Conservation (phyloP, 108 stramenopile species). For the Cyclotella choctawhatcheeana region DNA sequence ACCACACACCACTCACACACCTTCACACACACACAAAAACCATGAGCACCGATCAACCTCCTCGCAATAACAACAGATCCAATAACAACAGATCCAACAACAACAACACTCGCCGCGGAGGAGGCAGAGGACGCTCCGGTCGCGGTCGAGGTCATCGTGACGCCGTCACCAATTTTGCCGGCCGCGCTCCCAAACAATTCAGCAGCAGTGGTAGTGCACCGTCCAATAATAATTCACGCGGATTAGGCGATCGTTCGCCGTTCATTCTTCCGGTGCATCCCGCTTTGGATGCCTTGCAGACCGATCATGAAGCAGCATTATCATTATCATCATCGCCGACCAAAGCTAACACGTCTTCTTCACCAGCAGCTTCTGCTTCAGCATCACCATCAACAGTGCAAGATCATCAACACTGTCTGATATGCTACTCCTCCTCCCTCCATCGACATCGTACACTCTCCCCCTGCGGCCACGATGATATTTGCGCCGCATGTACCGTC, state of each 20-base stretch:
- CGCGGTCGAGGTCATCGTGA: constrained; percentile 1
- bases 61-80: neutral
- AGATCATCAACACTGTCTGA: constrained; percentile 55
- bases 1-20: too few relatives aligned
- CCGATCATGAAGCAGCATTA: constrained; percentile 4
- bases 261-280: constrained; percentile 24
- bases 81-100: neutral
- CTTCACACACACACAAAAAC: too few relatives aligned
- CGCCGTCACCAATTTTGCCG: constrained; percentile 13
- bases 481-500: constrained; percentile 82
- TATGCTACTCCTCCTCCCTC: constrained; percentile 74
- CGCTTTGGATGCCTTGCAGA: constrained; percentile 15
- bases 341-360: too few relatives aligned
- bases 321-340: too few relatives aligned
- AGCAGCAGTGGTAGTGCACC: constrained; percentile 8
- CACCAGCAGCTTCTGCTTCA: too few relatives aligned
- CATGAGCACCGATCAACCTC: neutral
- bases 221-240: constrained; percentile 27
- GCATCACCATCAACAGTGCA: constrained; percentile 4
- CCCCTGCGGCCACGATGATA: constrained; percentile 84
- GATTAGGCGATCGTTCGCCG: neutral
- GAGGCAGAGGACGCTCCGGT: constrained; percentile 23
- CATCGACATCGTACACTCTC: constrained; percentile 48
- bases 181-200: constrained; percentile 46
- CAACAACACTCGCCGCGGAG: constrained; percentile 9